Evolutionary conservation across 768 basidiomycete genomes (phyloP).

Genomic region (Dentipellis sp.): DNA sequence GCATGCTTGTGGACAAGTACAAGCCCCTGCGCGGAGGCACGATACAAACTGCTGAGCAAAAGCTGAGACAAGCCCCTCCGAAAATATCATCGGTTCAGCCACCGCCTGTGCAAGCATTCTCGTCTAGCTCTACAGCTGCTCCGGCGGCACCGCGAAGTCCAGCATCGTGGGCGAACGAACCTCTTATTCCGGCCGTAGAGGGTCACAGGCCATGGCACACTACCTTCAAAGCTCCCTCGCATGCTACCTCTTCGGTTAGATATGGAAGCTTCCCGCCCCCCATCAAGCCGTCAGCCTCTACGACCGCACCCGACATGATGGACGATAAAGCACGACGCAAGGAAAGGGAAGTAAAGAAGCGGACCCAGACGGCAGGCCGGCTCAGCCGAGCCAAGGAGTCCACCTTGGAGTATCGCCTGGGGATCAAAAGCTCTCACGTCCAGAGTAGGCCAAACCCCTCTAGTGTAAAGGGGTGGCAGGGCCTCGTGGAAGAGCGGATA

Average conservation of each 20-base stretch:
- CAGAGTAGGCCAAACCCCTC: conserved; percentile 37
- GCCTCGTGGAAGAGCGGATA: conserved; percentile 70
- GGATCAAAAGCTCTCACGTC: conserved; percentile 28
- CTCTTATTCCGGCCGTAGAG: conserved; percentile 44
- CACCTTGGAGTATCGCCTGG: conserved; percentile 69
- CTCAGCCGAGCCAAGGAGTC: conserved; percentile 59
- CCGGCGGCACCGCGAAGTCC: no score
- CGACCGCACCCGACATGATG: conserved; percentile 12
- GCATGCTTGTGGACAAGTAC: conserved; percentile 85
- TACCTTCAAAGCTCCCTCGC: conserved; percentile 51
- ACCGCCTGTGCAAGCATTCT: not conserved
- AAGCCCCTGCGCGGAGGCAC: conserved; percentile 64
- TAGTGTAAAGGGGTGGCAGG: conserved; percentile 65
- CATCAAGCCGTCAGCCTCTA: conserved; percentile 2
- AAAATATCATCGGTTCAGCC: conserved; percentile 20
- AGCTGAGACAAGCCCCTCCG: conserved; percentile 43
- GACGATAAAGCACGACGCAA: conserved; percentile 32
- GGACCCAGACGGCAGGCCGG: conserved; percentile 43
- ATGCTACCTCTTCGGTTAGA: conserved; percentile 43
- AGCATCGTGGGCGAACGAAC: conserved; percentile 24
- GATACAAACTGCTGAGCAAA: conserved; percentile 57
- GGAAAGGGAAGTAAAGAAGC: conserved; percentile 42
- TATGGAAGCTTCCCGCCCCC: conserved; percentile 33
- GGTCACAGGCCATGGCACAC: conserved; percentile 66
- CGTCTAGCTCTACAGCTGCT: not conserved